Evolutionary conservation across 106 monocot species (phyloP), one percentile per base, ranked within the genome.

Genomic region (Apostasia ramifera): DNA sequence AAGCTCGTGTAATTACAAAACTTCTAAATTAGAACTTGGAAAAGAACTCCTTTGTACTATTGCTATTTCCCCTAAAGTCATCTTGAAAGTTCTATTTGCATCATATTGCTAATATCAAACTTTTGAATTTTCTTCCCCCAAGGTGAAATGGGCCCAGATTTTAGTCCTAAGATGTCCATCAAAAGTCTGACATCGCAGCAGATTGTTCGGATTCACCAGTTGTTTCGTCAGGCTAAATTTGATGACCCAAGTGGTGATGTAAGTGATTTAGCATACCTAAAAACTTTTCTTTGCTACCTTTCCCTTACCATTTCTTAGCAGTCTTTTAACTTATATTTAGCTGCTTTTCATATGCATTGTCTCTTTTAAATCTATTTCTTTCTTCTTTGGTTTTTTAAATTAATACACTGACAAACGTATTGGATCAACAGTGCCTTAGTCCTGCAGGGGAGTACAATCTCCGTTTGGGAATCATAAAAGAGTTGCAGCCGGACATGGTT

Each of bases 371-470:
- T 57, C 4, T 10, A 1, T 10, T 14, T 43, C 40, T 3, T 15
- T 70, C 50, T 47, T 50, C 38, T 42, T 52, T 40, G 7, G 4
- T 71, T 49, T 12, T 68, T 63, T 37, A 41, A 43, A 72, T 42
- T 40, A 6, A 59, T 70, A 47, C 50, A 13, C 52, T 9, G 65
- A 70, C 47, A 68, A 76, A 55, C 55, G 13, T 63, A 73, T 67
- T 70, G 9, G 13, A 44, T 55, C 15, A 71, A 52, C 77, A 97
- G 97, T 97, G 92, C 80, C 92, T 97, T 72, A 97, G 97, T 81
- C 97, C 97, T 71, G 97, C 97, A 73, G 97, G 97, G 58, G 97
- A 97, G 66, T 97, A 92, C 66, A 97, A 97, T 77, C 89, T 97
- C 62, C 86, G 97, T 40, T 75, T 97, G n/a, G 97, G 97, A 68